Conservation (phyloP, 2,329 filamentous ascomycete species). For the Lachnellula arida region DNA sequence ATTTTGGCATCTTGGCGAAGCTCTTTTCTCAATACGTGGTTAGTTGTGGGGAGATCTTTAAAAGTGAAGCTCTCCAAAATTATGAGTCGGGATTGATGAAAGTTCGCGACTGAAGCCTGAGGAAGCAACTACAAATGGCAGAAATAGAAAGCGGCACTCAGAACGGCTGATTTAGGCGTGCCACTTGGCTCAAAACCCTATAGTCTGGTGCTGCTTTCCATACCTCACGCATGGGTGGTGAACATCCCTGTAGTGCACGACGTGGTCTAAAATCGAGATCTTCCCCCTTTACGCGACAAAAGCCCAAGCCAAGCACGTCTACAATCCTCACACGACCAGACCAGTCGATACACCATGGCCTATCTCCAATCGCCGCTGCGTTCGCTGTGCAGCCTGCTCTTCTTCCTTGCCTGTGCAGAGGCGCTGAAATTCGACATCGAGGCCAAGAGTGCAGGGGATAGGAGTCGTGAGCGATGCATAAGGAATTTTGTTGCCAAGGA, state of each 20-base stretch:
- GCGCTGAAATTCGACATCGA: conserved; percentile 93
- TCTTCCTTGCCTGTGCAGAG: conserved; percentile 49
- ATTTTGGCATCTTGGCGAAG: conserved; percentile 71
- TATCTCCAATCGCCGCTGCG: conserved; percentile 49
- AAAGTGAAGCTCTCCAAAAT: neutral
- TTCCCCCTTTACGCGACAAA: conserved; percentile 18
- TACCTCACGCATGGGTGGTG: too few species aligned
- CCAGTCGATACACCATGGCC: conserved; percentile 40
- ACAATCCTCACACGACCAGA: conserved; percentile 16
- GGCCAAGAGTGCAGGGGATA: conserved; percentile 60
- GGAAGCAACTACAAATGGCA: too few species aligned
- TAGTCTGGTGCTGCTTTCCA: too few species aligned
- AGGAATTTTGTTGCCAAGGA: conserved; percentile 92
- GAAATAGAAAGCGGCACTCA: too few species aligned
- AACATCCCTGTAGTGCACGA: too few species aligned
- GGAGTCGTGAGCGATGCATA: conserved; percentile 79
- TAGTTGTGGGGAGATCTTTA: neutral
- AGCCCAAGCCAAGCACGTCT: neutral
- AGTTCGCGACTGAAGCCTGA: neutral
- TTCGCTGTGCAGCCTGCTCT: conserved; percentile 53
- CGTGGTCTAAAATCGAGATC: conserved; percentile 14
- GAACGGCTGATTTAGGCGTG: too few species aligned
- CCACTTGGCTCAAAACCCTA: too few species aligned
- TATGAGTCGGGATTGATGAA: neutral
- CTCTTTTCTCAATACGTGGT: neutral